Percentiles rank a stretch among this genome's conserved stretches.
phyloP scores from a whole-genome alignment of 768 basidiomycete genomes.

The Coprinopsis sp. region DNA sequence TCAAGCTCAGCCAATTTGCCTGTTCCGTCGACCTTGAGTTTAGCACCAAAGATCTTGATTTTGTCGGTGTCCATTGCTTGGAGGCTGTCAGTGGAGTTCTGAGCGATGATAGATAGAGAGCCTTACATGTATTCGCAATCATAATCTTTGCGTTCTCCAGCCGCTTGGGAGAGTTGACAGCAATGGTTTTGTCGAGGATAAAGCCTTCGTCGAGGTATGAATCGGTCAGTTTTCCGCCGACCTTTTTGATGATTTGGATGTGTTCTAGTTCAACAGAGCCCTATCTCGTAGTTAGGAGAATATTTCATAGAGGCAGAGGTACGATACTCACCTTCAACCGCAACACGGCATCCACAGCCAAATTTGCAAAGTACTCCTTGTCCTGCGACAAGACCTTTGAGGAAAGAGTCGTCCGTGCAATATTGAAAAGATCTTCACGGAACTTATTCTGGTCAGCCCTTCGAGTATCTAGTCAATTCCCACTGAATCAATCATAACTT shows the following conservation, averaged over 20 bases:
- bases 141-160: conserved; percentile 94
- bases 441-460: conserved; percentile 73
- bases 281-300: conserved; percentile 33
- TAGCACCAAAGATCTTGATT: conserved; percentile 97
- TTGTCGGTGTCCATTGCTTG: conserved; percentile 99
- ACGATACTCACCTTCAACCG: conserved; percentile 62
- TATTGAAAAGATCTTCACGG: conserved; percentile 90
- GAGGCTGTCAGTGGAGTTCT: conserved; percentile 1
- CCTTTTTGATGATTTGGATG: conserved; percentile 99
- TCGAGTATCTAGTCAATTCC: conserved; percentile 2
- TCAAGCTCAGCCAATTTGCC: conserved; percentile 98
- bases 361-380: conserved; percentile 96
- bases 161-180: conserved; percentile 90
- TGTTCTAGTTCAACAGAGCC: conserved; percentile 96
- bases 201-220: conserved; percentile 99
- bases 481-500: neutral
- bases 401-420: conserved; percentile 91
- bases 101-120: conserved; percentile 7
- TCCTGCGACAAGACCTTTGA: conserved; percentile 96
- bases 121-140: conserved; percentile 97
- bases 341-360: conserved; percentile 95
- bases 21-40: conserved; percentile 92
- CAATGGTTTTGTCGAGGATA: conserved; percentile 95
- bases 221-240: conserved; percentile 97
- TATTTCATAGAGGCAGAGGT: neutral